phyloP scores from a whole-genome alignment of 768 basidiomycete genomes.

The Leccinum arenicola region DNA sequence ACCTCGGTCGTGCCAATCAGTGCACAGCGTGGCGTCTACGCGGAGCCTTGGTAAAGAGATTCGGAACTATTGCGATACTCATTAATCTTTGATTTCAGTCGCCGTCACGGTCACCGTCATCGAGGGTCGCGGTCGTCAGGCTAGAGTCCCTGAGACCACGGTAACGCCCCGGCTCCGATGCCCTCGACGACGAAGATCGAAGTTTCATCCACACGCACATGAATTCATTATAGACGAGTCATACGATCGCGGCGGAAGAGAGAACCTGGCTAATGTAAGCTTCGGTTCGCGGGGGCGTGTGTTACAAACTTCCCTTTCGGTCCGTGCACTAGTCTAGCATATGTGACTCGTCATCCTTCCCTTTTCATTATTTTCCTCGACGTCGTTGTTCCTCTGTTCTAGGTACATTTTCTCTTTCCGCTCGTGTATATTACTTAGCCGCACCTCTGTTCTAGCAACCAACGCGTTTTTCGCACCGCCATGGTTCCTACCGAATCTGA shows the following conservation, averaged over 20 bases:
- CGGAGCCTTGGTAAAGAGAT: not conserved
- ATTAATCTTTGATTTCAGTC: not conserved
- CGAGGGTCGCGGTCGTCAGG: not conserved
- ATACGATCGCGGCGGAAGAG: not conserved
- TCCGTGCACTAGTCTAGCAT: too few species aligned
- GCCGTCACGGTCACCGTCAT: not conserved
- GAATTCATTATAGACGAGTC: not conserved
- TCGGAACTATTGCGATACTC: not conserved
- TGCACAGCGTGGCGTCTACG: not conserved
- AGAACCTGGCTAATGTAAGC: not conserved
- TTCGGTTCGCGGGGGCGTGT: too few species aligned
- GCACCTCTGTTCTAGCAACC: too few species aligned
- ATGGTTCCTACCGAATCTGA: too few species aligned
- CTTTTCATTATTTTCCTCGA: too few species aligned
- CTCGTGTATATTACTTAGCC: too few species aligned
- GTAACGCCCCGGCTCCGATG: not conserved
- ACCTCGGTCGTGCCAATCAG: not conserved
- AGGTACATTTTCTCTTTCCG: too few species aligned
- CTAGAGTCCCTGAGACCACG: not conserved
- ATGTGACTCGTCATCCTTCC: too few species aligned
- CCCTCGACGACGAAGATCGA: not conserved
- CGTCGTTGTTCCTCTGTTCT: too few species aligned
- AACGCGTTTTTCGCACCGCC: too few species aligned
- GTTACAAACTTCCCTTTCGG: too few species aligned
- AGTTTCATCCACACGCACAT: not conserved